Evolutionary conservation across 805 yeast genomes (phyloP).

Genomic region (Ogataea zsoltii): DNA sequence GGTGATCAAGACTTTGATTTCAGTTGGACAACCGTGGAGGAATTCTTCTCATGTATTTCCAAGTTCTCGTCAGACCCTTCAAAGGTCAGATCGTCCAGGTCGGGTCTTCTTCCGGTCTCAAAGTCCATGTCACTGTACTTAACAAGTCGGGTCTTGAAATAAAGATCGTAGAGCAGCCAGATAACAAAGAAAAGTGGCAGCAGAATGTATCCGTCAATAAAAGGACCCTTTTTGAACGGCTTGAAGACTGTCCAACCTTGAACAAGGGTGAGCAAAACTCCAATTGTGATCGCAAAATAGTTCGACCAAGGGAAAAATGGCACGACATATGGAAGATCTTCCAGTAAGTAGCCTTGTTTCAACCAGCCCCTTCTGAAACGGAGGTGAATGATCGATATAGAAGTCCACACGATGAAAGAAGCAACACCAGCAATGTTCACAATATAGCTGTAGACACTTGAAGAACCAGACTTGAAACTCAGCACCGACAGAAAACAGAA

Average conservation of each 20-base stretch:
- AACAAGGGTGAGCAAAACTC: slow-evolving; percentile 67
- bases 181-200: slow-evolving; percentile 54
- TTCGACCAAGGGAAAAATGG: slow-evolving; percentile 51
- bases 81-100: slow-evolving; percentile 11
- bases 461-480: slow-evolving; percentile 57
- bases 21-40: too few species aligned
- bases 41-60: too few species aligned
- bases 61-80: too few species aligned
- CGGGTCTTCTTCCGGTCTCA: slow-evolving; percentile 47
- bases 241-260: slow-evolving; percentile 65
- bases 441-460: slow-evolving; percentile 55
- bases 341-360: slow-evolving; percentile 15
- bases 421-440: slow-evolving; percentile 63
- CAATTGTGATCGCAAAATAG: slow-evolving; percentile 46
- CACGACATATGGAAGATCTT: slow-evolving; percentile 22
- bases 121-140: slow-evolving; percentile 46
- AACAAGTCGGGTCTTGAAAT: slow-evolving; percentile 28
- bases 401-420: slow-evolving; percentile 64
- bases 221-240: slow-evolving; percentile 55
- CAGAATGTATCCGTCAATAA: slow-evolving; percentile 61
- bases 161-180: slow-evolving; percentile 25
- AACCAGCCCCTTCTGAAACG: slow-evolving; percentile 40
- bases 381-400: slow-evolving; percentile 51
- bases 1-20: too few species aligned
- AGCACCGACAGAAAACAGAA: slow-evolving; percentile 56